These are phyloP conservation scores for Calonectria hongkongensis DNA, from an alignment of 2,329 filamentous ascomycete species.

Conservation along the genomic window DNA sequence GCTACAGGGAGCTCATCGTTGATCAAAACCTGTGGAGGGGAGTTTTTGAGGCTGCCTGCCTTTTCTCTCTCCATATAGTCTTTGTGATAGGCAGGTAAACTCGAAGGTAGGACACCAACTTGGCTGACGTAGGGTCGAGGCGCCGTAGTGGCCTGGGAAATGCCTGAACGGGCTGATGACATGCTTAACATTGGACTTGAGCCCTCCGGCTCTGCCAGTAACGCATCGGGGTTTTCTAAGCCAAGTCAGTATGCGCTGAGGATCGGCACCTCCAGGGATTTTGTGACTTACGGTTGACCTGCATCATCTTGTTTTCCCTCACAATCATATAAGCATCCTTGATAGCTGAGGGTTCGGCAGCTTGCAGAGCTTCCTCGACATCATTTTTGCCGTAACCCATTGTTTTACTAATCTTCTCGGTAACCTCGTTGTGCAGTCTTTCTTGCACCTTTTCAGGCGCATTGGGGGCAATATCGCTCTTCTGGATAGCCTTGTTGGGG, in stretches of 20 bases:
- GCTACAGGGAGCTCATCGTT: constrained; percentile 70
- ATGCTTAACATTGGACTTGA: constrained; percentile 72
- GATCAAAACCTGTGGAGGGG: constrained; percentile 65
- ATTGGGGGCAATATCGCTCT: constrained; percentile 86
- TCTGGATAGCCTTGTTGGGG: constrained; percentile 91
- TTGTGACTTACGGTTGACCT: constrained; percentile 85
- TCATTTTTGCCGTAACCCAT: constrained; percentile 98
- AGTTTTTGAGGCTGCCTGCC: constrained; percentile 68
- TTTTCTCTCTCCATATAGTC: constrained; percentile 88
- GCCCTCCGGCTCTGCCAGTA: constrained; percentile 61
- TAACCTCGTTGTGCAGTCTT: constrained; percentile 92
- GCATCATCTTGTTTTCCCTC: constrained; percentile 97
- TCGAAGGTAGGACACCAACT: constrained; percentile 93
- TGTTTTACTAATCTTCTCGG: constrained; percentile 95
- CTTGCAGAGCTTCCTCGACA: constrained; percentile 93
- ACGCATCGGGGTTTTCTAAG: constrained; percentile 59
- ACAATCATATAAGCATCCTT: constrained; percentile 99
- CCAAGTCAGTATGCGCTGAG: constrained; percentile 54
- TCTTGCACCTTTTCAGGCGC: constrained; percentile 88
- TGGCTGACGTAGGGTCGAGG: constrained; percentile 83
- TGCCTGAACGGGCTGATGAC: constrained; percentile 72
- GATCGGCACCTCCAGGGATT: background rate
- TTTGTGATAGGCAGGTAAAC: constrained; percentile 91
- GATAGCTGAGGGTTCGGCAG: constrained; percentile 96
- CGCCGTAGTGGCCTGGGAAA: constrained; percentile 69